phyloP scores from a whole-genome alignment of 345 rosid species.

The Sisymbrium altissimum region DNA sequence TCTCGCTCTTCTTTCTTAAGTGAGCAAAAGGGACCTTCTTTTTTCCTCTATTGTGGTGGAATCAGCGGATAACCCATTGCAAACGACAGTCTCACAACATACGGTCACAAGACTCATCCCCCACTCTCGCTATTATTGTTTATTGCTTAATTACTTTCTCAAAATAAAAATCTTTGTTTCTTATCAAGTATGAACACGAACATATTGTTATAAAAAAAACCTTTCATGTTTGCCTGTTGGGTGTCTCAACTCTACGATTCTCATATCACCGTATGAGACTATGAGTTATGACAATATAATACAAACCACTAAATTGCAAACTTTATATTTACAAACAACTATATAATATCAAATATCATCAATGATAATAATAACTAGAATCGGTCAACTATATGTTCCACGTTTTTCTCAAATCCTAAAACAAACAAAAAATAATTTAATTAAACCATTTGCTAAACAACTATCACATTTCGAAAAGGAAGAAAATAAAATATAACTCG shows the following conservation, averaged over 20 bases:
- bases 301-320: background rate
- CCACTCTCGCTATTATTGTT: background rate
- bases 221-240: background rate
- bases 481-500: background rate
- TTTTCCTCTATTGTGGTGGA: background rate
- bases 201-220: background rate
- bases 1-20: constrained; percentile 2
- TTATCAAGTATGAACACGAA: background rate
- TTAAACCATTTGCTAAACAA: background rate
- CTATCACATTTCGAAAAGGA: background rate
- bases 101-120: background rate
- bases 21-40: background rate
- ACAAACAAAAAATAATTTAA: background rate
- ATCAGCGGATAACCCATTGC: background rate
- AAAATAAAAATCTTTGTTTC: background rate
- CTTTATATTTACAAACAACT: background rate
- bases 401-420: background rate
- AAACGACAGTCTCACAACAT: background rate
- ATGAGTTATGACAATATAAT: no score
- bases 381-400: background rate
- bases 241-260: background rate
- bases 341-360: background rate
- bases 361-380: background rate
- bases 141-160: background rate
- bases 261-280: no score